These are phyloP conservation scores for Solanum pinnatisectum DNA, from an alignment of 257 asterid species.

Conservation along the genomic window DNA sequence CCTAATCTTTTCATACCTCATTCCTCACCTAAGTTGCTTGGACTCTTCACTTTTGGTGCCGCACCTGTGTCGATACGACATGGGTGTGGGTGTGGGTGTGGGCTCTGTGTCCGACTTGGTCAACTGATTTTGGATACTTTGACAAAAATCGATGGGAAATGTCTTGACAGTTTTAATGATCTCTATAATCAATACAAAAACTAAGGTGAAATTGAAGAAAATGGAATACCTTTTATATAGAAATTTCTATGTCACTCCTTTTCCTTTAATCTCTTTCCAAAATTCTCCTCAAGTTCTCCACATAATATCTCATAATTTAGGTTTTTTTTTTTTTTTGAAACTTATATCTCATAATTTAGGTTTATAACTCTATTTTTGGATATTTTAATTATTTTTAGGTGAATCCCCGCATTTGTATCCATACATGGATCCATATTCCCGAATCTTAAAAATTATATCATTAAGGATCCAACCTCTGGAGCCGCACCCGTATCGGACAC, in stretches of 20 bases:
- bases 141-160: neutral
- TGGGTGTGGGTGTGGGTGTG: neutral
- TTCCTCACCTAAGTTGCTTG: neutral
- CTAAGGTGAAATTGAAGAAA: neutral
- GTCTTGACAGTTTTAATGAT: neutral
- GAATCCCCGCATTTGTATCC: neutral
- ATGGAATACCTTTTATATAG: neutral
- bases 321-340: no score
- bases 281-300: neutral
- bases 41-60: neutral
- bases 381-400: neutral
- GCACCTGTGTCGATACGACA: neutral
- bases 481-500: neutral
- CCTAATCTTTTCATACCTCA: neutral
- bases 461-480: neutral
- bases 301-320: neutral
- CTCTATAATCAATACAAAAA: neutral
- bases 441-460: neutral
- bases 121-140: neutral
- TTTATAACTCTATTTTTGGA: neutral
- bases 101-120: neutral
- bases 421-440: neutral
- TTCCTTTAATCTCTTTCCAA: neutral
- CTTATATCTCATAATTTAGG: neutral
- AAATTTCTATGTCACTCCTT: neutral